Evolutionary conservation across 768 basidiomycete genomes (phyloP).

Genomic region (Pleurotus cornucopiae): DNA sequence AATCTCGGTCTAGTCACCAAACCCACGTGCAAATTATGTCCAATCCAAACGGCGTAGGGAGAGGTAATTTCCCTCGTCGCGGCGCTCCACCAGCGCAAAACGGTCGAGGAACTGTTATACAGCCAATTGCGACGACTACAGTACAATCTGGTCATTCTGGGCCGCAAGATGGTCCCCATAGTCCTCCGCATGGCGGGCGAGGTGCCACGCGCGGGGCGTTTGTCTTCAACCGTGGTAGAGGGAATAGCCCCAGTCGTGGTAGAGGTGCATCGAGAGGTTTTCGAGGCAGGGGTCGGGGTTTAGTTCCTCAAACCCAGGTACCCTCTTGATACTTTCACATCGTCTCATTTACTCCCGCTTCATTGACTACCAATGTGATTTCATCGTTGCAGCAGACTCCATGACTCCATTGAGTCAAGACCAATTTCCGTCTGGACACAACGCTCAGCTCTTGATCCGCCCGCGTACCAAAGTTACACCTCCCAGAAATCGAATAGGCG

Average conservation of each 20-base stretch:
- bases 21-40: background rate
- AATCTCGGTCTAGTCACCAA: background rate
- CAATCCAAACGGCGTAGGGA: background rate
- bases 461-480: too few relatives aligned
- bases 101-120: background rate
- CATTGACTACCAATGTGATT: too few relatives aligned
- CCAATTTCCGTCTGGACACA: too few relatives aligned
- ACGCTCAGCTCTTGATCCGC: too few relatives aligned
- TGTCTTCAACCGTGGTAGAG: background rate
- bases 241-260: background rate
- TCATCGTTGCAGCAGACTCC: too few relatives aligned
- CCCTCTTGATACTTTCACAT: background rate
- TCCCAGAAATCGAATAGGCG: too few relatives aligned
- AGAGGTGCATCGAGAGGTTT: slow-evolving; percentile 7
- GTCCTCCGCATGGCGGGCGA: background rate
- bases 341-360: too few relatives aligned
- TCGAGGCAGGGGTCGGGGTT: slow-evolving; percentile 11
- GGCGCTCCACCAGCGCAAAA: background rate
- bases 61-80: background rate
- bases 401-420: too few relatives aligned
- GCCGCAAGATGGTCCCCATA: background rate
- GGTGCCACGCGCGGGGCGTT: background rate
- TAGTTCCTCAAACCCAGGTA: background rate
- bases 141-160: background rate
- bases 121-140: background rate